Conservation (phyloP, 192 early-diverging fungal species). For the Entomortierella parvispora region DNA sequence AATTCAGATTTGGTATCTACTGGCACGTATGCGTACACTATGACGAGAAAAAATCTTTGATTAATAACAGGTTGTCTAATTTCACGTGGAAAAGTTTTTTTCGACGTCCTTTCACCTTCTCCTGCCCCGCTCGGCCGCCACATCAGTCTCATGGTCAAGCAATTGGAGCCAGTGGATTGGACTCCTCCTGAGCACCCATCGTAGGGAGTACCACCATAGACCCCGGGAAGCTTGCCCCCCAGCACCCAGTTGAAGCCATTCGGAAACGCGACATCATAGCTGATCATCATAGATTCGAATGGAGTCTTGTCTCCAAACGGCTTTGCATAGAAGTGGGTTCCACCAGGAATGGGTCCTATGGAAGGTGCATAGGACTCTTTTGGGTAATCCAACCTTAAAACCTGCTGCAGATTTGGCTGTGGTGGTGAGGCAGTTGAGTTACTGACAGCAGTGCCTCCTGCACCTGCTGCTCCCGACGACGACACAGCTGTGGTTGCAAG, state of each 20-base stretch:
- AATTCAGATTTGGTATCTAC: constrained; percentile 30
- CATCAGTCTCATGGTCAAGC: constrained; percentile 62
- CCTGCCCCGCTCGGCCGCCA: constrained; percentile 52
- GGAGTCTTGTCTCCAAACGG: constrained; percentile 51
- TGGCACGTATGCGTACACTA: constrained; percentile 62
- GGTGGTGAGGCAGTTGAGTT: too few species aligned
- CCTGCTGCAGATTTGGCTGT: background rate
- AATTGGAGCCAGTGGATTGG: constrained; percentile 55
- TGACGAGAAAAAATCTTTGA: background rate
- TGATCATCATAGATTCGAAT: constrained; percentile 55
- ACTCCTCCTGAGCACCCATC: constrained; percentile 57
- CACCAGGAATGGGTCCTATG: constrained; percentile 36
- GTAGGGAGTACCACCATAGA: constrained; percentile 56
- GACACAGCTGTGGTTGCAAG: constrained; percentile 1
- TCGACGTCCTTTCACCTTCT: constrained; percentile 30
- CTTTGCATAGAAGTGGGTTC: constrained; percentile 55
- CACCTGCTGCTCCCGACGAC: too few species aligned
- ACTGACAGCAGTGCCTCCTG: background rate
- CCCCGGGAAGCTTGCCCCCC: constrained; percentile 61
- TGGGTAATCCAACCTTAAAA: constrained; percentile 51
- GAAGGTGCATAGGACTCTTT: constrained; percentile 58
- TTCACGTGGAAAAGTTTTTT: too few species aligned
- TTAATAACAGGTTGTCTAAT: too few species aligned
- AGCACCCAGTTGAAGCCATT: constrained; percentile 55
- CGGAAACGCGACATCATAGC: constrained; percentile 59